These are phyloP conservation scores for Salix udensis DNA, from an alignment of 345 rosid genomes.

Conservation along the genomic window DNA sequence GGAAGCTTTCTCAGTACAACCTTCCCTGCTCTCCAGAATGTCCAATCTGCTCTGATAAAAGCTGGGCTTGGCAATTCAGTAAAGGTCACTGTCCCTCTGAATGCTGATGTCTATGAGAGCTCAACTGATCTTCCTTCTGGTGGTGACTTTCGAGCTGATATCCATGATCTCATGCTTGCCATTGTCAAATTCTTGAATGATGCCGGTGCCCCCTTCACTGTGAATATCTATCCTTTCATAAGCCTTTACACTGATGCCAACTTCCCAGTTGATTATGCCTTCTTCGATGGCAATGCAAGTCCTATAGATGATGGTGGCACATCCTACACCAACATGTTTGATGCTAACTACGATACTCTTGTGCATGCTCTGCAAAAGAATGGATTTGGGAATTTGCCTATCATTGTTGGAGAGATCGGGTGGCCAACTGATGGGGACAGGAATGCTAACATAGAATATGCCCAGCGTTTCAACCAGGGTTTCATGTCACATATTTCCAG, in stretches of 20 bases:
- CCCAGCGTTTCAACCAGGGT: conserved; percentile 79
- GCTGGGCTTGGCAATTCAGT: conserved; percentile 73
- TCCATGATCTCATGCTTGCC: conserved; percentile 54
- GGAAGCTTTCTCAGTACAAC: conserved; percentile 50
- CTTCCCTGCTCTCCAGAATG: conserved; percentile 77
- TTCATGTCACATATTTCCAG: conserved; percentile 47
- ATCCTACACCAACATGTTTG: conserved; percentile 76
- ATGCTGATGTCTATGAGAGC: conserved; percentile 74
- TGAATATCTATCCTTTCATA: conserved; percentile 92
- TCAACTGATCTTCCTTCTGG: conserved; percentile 61
- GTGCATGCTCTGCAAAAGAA: conserved; percentile 66
- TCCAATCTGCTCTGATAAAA: conserved; percentile 83
- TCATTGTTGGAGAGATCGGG: conserved; percentile 83
- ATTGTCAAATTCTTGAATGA: conserved; percentile 60
- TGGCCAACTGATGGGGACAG: conserved; percentile 89
- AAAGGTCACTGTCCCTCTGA: conserved; percentile 76
- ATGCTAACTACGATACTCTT: conserved; percentile 83
- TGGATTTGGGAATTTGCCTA: conserved; percentile 65
- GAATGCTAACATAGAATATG: conserved; percentile 49
- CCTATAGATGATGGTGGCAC: conserved; percentile 79
- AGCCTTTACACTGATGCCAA: conserved; percentile 69
- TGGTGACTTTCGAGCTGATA: conserved; percentile 70
- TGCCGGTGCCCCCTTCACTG: conserved; percentile 50
- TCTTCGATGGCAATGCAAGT: conserved; percentile 51
- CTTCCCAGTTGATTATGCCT: conserved; percentile 78